phyloP scores from a whole-genome alignment of 2,329 filamentous ascomycete genomes.

The Cladophialophora yegresii region DNA sequence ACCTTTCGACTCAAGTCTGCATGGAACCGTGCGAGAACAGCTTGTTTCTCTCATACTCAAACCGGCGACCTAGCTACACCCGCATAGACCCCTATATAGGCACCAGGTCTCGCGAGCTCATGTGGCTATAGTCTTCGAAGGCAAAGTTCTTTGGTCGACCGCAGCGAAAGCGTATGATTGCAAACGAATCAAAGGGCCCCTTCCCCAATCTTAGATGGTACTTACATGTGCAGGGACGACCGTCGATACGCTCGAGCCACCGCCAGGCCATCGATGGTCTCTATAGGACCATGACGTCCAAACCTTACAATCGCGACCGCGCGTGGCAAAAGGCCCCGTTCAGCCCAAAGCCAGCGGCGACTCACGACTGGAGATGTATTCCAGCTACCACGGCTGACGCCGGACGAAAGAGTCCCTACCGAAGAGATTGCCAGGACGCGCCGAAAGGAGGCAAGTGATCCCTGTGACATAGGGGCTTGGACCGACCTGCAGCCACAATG shows the following conservation, averaged over 20 bases:
- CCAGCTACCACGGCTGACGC: constrained; percentile 12
- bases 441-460: constrained; percentile 15
- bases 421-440: constrained; percentile 13
- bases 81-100: constrained; percentile 16
- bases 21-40: neutral
- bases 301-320: constrained; percentile 13
- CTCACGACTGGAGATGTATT: constrained; percentile 12
- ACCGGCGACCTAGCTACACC: constrained; percentile 2
- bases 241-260: constrained; percentile 17
- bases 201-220: constrained; percentile 3
- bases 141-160: constrained; percentile 4
- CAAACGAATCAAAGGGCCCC: constrained; percentile 16
- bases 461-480: constrained; percentile 16
- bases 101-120: neutral
- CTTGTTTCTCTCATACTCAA: neutral
- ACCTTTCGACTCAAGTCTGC: neutral
- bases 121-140: constrained; percentile 7
- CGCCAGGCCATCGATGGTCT: constrained; percentile 9
- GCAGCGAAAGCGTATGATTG: constrained; percentile 14
- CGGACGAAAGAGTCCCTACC: constrained; percentile 10
- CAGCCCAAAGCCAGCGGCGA: constrained; percentile 10
- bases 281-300: constrained; percentile 16
- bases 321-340: constrained; percentile 25
- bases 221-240: constrained; percentile 7
- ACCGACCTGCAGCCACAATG: constrained; percentile 22